These are phyloP conservation scores for Lichtheimia hyalospora DNA, from an alignment of 371 early-diverging fungal genomes.

Conservation along the genomic window DNA sequence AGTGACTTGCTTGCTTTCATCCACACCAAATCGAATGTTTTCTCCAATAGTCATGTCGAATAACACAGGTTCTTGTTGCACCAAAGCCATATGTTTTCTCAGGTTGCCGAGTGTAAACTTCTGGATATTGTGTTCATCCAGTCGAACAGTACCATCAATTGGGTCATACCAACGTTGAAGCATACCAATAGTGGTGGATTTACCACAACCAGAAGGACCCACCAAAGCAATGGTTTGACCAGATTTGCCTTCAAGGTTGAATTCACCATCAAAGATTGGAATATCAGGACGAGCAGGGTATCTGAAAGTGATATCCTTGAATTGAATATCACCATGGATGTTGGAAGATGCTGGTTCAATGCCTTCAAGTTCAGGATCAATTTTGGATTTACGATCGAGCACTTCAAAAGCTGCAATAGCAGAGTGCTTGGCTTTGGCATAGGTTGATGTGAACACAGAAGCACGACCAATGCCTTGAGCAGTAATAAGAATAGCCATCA, in stretches of 20 bases:
- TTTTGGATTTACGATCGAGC: slow-evolving; percentile 68
- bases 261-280: slow-evolving; percentile 69
- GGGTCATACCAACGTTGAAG: slow-evolving; percentile 88
- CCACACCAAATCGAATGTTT: slow-evolving; percentile 73
- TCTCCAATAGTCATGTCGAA: slow-evolving; percentile 78
- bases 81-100: slow-evolving; percentile 77
- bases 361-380: slow-evolving; percentile 71
- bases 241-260: slow-evolving; percentile 69
- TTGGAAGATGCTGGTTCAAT: slow-evolving; percentile 30
- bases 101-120: slow-evolving; percentile 60
- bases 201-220: slow-evolving; percentile 55
- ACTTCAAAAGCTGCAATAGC: slow-evolving; percentile 74
- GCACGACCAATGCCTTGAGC: slow-evolving; percentile 68
- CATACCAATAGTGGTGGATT: slow-evolving; percentile 79
- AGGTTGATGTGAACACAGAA: slow-evolving; percentile 55
- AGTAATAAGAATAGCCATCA: slow-evolving; percentile 74
- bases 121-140: slow-evolving; percentile 70
- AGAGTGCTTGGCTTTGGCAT: slow-evolving; percentile 77
- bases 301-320: slow-evolving; percentile 67
- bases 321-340: slow-evolving; percentile 54
- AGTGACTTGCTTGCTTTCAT: slow-evolving; percentile 37
- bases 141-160: slow-evolving; percentile 50
- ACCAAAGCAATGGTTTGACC: slow-evolving; percentile 79
- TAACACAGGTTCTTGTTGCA: slow-evolving; percentile 86
- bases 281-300: slow-evolving; percentile 82